Conservation (phyloP, 1,139 yeast genomes). For the Blastobotrys capitulatus region DNA sequence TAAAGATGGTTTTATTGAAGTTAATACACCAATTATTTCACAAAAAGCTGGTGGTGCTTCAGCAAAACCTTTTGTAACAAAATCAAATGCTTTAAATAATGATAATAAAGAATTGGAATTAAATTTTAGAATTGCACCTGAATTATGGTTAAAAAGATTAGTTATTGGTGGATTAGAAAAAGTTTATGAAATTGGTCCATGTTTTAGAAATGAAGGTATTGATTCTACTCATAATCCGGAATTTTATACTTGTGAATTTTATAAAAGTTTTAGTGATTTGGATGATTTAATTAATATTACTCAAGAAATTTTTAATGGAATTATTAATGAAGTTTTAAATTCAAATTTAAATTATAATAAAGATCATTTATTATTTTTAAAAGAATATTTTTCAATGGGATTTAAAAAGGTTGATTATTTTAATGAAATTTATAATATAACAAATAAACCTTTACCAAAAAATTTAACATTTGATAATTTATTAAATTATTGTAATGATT, state of each 20-base stretch:
- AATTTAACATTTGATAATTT: constrained; percentile 26
- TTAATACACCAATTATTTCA: constrained; percentile 80
- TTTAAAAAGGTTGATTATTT: constrained; percentile 40
- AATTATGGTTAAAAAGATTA: constrained; percentile 81
- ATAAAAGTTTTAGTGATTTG: constrained; percentile 70
- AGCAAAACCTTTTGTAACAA: constrained; percentile 74
- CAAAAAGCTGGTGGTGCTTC: constrained; percentile 77
- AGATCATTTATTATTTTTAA: constrained; percentile 10
- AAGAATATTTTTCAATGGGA: constrained; percentile 9
- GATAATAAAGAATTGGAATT: constrained; percentile 32
- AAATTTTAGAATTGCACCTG: constrained; percentile 86
- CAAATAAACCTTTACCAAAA: constrained; percentile 40
- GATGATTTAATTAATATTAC: constrained; percentile 59
- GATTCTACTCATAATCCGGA: constrained; percentile 95
- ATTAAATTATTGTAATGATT: neutral
- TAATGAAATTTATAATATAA: constrained; percentile 41
- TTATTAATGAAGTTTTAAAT: constrained; percentile 30
- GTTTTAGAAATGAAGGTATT: constrained; percentile 87
- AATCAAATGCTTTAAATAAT: constrained; percentile 43
- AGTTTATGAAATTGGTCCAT: constrained; percentile 80
- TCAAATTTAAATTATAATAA: neutral
- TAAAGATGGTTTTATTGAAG: constrained; percentile 62
- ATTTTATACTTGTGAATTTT: constrained; percentile 90
- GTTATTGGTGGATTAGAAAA: constrained; percentile 80
- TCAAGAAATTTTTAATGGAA: constrained; percentile 46